Evolutionary conservation across 257 asterid species (phyloP).

Genomic region (Scutellaria minor): DNA sequence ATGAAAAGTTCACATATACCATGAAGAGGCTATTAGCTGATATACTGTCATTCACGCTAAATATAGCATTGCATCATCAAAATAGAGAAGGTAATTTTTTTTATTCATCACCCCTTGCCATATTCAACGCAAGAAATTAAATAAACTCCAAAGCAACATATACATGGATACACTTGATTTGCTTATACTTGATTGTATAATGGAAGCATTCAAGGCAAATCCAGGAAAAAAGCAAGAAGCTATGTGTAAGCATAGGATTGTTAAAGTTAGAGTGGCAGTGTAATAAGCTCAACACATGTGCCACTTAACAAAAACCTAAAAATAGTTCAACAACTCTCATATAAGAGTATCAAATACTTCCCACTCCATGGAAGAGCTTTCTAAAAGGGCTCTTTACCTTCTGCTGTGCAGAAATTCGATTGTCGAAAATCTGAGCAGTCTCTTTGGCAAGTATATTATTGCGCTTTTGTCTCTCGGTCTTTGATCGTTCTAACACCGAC

Average conservation of each 20-base stretch:
- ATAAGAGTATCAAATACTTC: neutral
- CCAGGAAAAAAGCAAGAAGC: conserved; percentile 10
- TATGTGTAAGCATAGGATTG: neutral
- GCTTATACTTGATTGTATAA: conserved; percentile 2
- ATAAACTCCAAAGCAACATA: neutral
- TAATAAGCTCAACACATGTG: neutral
- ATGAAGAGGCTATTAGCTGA: conserved; percentile 2
- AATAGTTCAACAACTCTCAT: neutral
- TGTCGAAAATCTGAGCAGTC: conserved; percentile 81
- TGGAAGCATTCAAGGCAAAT: neutral
- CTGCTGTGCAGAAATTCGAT: conserved; percentile 68
- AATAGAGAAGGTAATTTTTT: neutral
- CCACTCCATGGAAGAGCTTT: neutral
- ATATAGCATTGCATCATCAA: neutral
- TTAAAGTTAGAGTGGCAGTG: neutral
- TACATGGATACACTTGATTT: neutral
- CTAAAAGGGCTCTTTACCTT: conserved; percentile 55
- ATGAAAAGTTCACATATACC: neutral
- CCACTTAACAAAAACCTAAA: neutral
- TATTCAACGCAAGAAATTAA: neutral
- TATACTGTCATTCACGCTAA: neutral
- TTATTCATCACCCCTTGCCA: neutral
- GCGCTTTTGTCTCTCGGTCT: conserved; percentile 65
- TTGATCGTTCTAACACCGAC: conserved; percentile 60
- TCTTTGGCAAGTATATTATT: conserved; percentile 60